Conservation (phyloP, 495 filamentous ascomycete species). For the Diplogelasinospora grovesii region DNA sequence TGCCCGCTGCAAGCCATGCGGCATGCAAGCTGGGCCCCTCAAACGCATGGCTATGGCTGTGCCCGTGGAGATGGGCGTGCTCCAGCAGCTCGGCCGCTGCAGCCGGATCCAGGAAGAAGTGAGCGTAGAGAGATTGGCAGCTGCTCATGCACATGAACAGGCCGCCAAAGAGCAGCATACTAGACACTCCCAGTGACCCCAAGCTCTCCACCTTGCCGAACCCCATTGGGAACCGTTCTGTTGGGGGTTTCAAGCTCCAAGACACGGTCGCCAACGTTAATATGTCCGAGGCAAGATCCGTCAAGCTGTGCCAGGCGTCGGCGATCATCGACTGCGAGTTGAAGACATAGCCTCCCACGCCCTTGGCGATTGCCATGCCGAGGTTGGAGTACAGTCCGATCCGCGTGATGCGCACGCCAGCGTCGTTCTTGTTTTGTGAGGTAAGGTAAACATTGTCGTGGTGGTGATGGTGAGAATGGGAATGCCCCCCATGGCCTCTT, state of each 20-base stretch:
- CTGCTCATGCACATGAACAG: constrained; percentile 84
- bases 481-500: constrained; percentile 44
- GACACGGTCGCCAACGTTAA: constrained; percentile 89
- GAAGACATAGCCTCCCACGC: constrained; percentile 84
- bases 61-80: constrained; percentile 52
- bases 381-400: constrained; percentile 89
- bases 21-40: constrained; percentile 80
- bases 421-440: constrained; percentile 82
- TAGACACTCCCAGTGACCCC: constrained; percentile 86
- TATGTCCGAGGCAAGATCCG: constrained; percentile 90
- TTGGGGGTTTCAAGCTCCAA: constrained; percentile 79
- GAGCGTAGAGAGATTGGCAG: constrained; percentile 63
- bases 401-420: constrained; percentile 89
- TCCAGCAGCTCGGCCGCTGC: constrained; percentile 52
- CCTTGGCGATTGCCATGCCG: constrained; percentile 88
- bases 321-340: constrained; percentile 91
- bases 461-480: constrained; percentile 54
- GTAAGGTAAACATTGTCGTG: constrained; percentile 87
- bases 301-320: constrained; percentile 90
- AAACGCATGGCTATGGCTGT: constrained; percentile 55
- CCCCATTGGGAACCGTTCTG: constrained; percentile 73
- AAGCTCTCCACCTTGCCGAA: constrained; percentile 98
- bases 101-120: constrained; percentile 67
- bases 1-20: constrained; percentile 89
- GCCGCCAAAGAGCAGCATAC: constrained; percentile 79